phyloP scores from a whole-genome alignment of 768 basidiomycete species.

The Crassisporium funariophilum region DNA sequence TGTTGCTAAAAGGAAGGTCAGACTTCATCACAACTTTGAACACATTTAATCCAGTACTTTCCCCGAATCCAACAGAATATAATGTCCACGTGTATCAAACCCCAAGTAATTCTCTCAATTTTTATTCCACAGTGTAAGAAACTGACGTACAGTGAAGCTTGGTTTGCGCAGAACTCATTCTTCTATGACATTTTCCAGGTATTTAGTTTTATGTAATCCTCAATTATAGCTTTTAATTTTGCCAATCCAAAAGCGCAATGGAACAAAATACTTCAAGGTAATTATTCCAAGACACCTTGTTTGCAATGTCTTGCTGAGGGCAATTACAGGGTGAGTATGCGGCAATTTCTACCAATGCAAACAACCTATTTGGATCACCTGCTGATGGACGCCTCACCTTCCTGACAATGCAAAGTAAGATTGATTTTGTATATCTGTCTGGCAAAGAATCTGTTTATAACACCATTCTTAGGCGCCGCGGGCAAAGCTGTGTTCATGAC shows the following conservation, averaged over 20 bases:
- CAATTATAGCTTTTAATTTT: neutral
- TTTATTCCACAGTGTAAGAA: neutral
- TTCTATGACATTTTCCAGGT: conserved; percentile 41
- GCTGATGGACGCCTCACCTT: conserved; percentile 51
- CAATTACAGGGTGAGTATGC: conserved; percentile 56
- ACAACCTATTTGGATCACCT: conserved; percentile 48
- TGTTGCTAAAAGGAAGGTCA: conserved; percentile 23
- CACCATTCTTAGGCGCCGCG: conserved; percentile 39
- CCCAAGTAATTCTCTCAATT: conserved; percentile 40
- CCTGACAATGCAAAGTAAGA: conserved; percentile 56
- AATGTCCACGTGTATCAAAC: conserved; percentile 65
- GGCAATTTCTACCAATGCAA: conserved; percentile 55
- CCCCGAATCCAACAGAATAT: conserved; percentile 52
- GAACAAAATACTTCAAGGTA: conserved; percentile 61
- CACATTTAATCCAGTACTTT: conserved; percentile 44
- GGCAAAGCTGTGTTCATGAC: conserved; percentile 73
- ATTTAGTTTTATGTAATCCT: neutral
- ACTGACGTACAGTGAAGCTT: conserved; percentile 26
- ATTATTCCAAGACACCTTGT: neutral
- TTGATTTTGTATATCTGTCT: neutral
- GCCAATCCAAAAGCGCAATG: conserved; percentile 52
- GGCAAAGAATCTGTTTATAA: neutral
- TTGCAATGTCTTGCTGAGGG: conserved; percentile 24
- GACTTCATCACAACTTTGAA: conserved; percentile 59
- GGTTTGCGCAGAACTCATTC: conserved; percentile 45